Conservation (phyloP, 208 protist genomes). For the Porcisia hertigi region DNA sequence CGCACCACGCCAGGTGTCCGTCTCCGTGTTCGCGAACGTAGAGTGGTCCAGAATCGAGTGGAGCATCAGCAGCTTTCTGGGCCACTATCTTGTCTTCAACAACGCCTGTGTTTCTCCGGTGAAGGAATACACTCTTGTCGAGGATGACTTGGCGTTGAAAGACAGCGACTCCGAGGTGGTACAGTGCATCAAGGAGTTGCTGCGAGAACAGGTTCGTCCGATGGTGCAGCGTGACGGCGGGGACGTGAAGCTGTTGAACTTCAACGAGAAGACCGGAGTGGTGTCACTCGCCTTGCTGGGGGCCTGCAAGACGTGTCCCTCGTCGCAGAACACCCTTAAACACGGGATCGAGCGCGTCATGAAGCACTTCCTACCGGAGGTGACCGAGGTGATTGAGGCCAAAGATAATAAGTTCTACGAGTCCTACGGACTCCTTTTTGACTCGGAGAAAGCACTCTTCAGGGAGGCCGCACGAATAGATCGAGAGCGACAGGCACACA, state of each 20-base stretch:
- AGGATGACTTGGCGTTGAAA: constrained; percentile 75
- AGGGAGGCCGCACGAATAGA: constrained; percentile 73
- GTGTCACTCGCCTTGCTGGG: constrained; percentile 92
- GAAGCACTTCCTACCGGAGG: constrained; percentile 93
- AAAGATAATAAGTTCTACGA: constrained; percentile 85
- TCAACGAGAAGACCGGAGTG: constrained; percentile 85
- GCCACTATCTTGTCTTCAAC: constrained; percentile 85
- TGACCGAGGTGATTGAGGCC: constrained; percentile 71
- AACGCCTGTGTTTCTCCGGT: constrained; percentile 69
- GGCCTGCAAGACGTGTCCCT: constrained; percentile 89
- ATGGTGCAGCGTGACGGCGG: constrained; percentile 94
- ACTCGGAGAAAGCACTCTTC: constrained; percentile 79
- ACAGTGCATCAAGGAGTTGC: constrained; percentile 94
- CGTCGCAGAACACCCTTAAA: constrained; percentile 89
- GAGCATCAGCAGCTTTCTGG: constrained; percentile 88
- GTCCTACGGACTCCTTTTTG: constrained; percentile 78
- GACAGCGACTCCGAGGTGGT: constrained; percentile 87
- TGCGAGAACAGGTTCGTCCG: constrained; percentile 88
- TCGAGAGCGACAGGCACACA: constrained; percentile 46
- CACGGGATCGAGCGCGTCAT: constrained; percentile 91
- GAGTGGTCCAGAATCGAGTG: constrained; percentile 79
- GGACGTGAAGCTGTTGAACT: constrained; percentile 89
- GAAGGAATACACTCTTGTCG: constrained; percentile 78
- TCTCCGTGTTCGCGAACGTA: constrained; percentile 74
- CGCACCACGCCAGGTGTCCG: constrained; percentile 71